These are phyloP conservation scores for Dactylellina cionopaga DNA, from an alignment of 2,329 filamentous ascomycete genomes.

Conservation along the genomic window DNA sequence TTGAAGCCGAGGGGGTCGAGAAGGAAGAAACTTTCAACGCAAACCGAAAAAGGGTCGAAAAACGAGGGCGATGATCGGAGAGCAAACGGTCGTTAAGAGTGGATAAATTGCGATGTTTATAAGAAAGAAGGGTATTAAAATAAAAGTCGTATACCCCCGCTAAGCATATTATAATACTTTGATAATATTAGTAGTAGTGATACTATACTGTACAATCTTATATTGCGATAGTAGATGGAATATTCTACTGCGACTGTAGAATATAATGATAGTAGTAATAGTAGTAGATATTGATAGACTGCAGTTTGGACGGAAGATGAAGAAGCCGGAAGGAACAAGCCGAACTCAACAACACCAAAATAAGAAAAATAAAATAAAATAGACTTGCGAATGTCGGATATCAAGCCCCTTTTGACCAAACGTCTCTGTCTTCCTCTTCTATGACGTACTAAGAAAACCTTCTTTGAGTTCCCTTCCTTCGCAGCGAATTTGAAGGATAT, in stretches of 20 bases:
- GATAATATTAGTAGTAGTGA: not conserved
- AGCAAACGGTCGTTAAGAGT: slow-evolving; percentile 14
- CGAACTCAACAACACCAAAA: slow-evolving; percentile 7
- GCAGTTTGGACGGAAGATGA: too few relatives aligned
- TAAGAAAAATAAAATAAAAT: too few relatives aligned
- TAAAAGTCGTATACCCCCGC: not conserved
- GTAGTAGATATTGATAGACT: too few relatives aligned
- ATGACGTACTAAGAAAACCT: not conserved
- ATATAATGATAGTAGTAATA: too few relatives aligned
- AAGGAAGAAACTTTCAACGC: slow-evolving; percentile 14
- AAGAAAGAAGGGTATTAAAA: not conserved
- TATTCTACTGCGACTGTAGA: too few relatives aligned
- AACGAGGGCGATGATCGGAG: slow-evolving; percentile 38
- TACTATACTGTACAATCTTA: slow-evolving; percentile 15
- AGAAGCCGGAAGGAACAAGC: slow-evolving; percentile 6
- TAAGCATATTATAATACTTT: not conserved
- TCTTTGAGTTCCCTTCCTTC: too few relatives aligned
- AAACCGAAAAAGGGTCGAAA: slow-evolving; percentile 25
- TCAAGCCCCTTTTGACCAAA: slow-evolving; percentile 27
- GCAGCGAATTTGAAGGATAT: too few relatives aligned
- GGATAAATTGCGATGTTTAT: not conserved
- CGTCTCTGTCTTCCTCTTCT: not conserved
- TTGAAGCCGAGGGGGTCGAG: slow-evolving; percentile 14
- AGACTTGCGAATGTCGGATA: slow-evolving; percentile 45
- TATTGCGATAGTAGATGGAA: slow-evolving; percentile 17